Conservation (phyloP, 805 yeast species). For the Myxozyma geophila region DNA sequence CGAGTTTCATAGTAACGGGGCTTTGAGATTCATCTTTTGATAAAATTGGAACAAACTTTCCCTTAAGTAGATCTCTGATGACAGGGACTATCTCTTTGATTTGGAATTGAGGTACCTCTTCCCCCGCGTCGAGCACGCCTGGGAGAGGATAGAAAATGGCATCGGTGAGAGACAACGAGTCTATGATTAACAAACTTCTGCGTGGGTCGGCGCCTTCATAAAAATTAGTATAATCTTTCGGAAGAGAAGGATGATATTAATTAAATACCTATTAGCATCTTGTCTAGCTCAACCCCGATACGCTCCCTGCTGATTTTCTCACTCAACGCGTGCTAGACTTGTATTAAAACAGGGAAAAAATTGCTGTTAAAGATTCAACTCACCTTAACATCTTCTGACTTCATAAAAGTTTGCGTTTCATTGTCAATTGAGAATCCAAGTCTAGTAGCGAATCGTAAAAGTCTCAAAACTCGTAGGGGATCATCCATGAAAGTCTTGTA, state of each 20-base stretch:
- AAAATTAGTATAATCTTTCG: conserved; percentile 15
- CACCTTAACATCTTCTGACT: conserved; percentile 55
- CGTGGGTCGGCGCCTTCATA: conserved; percentile 31
- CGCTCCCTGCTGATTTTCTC: conserved; percentile 87
- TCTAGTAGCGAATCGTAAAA: conserved; percentile 83
- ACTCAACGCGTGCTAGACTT: conserved; percentile 51
- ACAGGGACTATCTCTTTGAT: background rate
- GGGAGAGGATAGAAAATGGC: conserved; percentile 32
- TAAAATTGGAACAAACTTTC: conserved; percentile 11
- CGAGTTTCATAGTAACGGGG: conserved; percentile 39
- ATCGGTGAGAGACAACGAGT: conserved; percentile 21
- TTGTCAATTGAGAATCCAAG: conserved; percentile 69
- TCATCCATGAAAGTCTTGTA: conserved; percentile 87
- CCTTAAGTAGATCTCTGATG: background rate
- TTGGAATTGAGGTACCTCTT: background rate
- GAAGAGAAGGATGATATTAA: background rate
- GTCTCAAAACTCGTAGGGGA: conserved; percentile 84
- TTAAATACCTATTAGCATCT: conserved; percentile 61
- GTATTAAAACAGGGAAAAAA: background rate
- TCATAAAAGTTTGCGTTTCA: conserved; percentile 63
- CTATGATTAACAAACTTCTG: conserved; percentile 34
- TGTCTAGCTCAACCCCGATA: conserved; percentile 81
- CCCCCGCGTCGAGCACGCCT: background rate
- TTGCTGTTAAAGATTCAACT: no score
- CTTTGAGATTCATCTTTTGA: conserved; percentile 18